These are phyloP conservation scores for Prunus yedoensis DNA, from an alignment of 331 rosid genomes.

Conservation along the genomic window DNA sequence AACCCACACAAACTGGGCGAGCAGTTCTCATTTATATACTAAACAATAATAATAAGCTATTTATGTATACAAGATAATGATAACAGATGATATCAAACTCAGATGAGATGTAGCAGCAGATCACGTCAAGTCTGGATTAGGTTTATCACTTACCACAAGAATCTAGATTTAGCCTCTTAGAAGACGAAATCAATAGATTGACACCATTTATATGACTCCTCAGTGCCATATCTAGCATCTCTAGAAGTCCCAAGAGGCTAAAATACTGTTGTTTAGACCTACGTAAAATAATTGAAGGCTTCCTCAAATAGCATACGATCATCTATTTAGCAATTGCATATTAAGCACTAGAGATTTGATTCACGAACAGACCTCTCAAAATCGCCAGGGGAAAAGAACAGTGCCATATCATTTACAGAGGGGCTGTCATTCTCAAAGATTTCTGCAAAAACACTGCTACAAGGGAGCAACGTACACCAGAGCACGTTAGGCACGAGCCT, in stretches of 20 bases:
- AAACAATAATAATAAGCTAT: too few relatives aligned
- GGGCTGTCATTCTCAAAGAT: conserved; percentile 9
- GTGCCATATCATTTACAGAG: conserved; percentile 4
- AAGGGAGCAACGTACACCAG: conserved; percentile 2
- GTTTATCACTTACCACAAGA: conserved; percentile 4
- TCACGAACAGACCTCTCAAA: conserved; percentile 16
- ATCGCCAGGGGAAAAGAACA: conserved; percentile 5
- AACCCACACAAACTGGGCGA: too few relatives aligned
- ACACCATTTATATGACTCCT: conserved; percentile 1
- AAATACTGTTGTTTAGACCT: conserved; percentile 19
- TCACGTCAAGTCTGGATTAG: too few relatives aligned
- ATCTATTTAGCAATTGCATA: not conserved
- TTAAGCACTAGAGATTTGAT: not conserved
- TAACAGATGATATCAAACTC: too few relatives aligned
- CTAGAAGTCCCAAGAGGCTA: conserved; percentile 12
- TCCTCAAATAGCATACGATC: not conserved
- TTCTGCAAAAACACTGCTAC: not conserved
- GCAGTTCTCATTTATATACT: too few relatives aligned
- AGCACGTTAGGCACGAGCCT: conserved; percentile 12
- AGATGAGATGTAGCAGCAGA: too few relatives aligned
- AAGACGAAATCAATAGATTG: conserved; percentile 11
- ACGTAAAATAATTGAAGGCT: not conserved
- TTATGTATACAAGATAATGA: too few relatives aligned
- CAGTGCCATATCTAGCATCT: conserved; percentile 8
- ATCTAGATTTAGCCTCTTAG: conserved; percentile 5